These are phyloP conservation scores for Pleurotus djamor DNA, from an alignment of 768 basidiomycete species.

Conservation along the genomic window DNA sequence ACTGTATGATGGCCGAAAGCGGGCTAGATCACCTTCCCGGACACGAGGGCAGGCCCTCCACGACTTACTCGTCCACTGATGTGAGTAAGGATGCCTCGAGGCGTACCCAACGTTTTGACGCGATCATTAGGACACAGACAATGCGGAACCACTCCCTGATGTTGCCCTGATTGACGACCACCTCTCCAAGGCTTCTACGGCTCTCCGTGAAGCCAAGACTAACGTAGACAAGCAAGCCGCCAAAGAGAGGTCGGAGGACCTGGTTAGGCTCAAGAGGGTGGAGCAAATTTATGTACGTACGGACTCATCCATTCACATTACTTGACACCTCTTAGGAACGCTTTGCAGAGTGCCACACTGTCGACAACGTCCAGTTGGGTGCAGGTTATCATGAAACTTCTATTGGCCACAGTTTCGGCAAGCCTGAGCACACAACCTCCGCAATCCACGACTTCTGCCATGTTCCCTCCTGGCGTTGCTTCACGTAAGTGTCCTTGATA, in stretches of 20 bases:
- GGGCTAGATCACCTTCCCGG: conserved; percentile 83
- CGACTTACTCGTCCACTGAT: conserved; percentile 37
- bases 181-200: conserved; percentile 62
- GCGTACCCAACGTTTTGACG: neutral
- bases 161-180: conserved; percentile 69
- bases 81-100: conserved; percentile 20
- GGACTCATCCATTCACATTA: neutral
- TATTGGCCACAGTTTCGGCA: conserved; percentile 91
- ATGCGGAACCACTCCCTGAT: conserved; percentile 67
- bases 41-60: conserved; percentile 52
- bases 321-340: neutral
- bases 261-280: conserved; percentile 85
- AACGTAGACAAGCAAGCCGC: conserved; percentile 56
- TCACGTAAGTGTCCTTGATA: conserved; percentile 47
- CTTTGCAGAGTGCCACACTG: conserved; percentile 80
- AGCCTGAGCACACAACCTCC: conserved; percentile 61
- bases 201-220: conserved; percentile 48
- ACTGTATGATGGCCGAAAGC: conserved; percentile 92
- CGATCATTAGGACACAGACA: conserved; percentile 50
- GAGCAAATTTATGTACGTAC: conserved; percentile 88
- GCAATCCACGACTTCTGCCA: conserved; percentile 64
- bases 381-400: conserved; percentile 86
- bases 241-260: conserved; percentile 71
- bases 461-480: conserved; percentile 68
- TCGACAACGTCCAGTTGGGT: conserved; percentile 89